Evolutionary conservation across 108 stramenopile species (phyloP), one percentile per base, ranked within the genome.

Genomic region (Nitzschia inconspicua): DNA sequence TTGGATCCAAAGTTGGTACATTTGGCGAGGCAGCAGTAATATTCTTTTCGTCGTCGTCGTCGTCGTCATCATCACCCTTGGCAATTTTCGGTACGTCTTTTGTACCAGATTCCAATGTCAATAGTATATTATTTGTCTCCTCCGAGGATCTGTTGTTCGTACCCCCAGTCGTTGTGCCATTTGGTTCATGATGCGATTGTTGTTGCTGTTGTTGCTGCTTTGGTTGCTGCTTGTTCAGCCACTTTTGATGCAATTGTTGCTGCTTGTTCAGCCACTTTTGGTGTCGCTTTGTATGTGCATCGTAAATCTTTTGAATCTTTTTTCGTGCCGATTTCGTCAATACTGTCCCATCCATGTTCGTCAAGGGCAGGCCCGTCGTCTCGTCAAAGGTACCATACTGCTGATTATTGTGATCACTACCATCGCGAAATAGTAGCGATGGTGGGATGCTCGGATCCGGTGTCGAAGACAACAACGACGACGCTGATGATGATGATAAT

Each of bases 321-420:
- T 86, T 86, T 18, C 18, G 18, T 22, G 60, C 77, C 43, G 78
- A 78, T 43, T 86, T 83, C 14, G 85, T 78, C 27, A 86, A 40
- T 19, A 55, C 52, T 40, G 68, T 57, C 1, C 82, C 82, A 29
- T 65, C 49, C 32, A 58, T 49, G 10, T 46, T 70, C 41, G 73
- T 79, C 10, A 73, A 20, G 3, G 85, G 81, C n/a, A 83, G 34
- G 19, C 82, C 82, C 11, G 36, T 57, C 4, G 37, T 20, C 7
- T 47, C 27, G 18, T 66, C 65, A 36, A 48, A 48, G 24, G 44
- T 55, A 65, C 74, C 74, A 49, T 57, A 59, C 5, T 44, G 11
- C 52, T 44, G 42, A 23, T 28, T 13, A 9, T 58, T 39, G 23
- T 35, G 28, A 23, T 61, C 34, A n/a, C 37, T 18, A 20, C 30